Evolutionary conservation across 805 yeast species (phyloP), one percentile per base, ranked within the genome.

Genomic region (Metschnikowia similis): DNA sequence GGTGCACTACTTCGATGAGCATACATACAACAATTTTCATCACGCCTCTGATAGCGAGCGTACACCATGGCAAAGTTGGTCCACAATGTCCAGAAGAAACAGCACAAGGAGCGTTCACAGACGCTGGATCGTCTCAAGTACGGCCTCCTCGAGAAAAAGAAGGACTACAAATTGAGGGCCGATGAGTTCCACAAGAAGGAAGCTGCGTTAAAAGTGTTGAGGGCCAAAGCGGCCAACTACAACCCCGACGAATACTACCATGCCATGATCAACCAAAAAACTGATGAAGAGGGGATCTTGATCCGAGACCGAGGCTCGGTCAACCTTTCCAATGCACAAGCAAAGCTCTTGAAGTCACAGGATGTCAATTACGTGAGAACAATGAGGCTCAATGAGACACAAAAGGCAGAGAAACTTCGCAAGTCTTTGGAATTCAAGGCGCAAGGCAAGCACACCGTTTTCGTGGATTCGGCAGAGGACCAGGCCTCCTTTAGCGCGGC

Each of bases 231-330:
- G 1, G 71, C 76, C 35, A 76, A 77, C 41, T 79, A 89, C 58
- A 94, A 94, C 65, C 96, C 95, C 13, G 99, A 94, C 76, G 99
- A 94, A 68, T 94, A 87, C 71, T 90, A 92, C 67, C 96, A 89
- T 80, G 94, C 89, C 17, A 94, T 94, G 99, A 80, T 84, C 31
- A 74, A 77, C 11, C 74, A 76, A 52, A 77, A 76, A 59, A 82
- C 94, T 4, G 96, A 89, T 55, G 70, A 75, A 2, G 72, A 77
- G 9, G 97, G 97, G 1, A 75, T 87, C 8, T 61, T 86, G 44
- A 65, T 86, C 9, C 71, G 83, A 87, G 21, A 75, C 96, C 53
- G 86, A 81, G 16, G 77, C 74, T 27, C 86, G 81, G 56, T 72
- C 73, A 31, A 38, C 31, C 68, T 90, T 48, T 70, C 82, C 8